Evolutionary conservation across 2,329 filamentous ascomycete genomes (phyloP).

Genomic region (Didymella segeticola): DNA sequence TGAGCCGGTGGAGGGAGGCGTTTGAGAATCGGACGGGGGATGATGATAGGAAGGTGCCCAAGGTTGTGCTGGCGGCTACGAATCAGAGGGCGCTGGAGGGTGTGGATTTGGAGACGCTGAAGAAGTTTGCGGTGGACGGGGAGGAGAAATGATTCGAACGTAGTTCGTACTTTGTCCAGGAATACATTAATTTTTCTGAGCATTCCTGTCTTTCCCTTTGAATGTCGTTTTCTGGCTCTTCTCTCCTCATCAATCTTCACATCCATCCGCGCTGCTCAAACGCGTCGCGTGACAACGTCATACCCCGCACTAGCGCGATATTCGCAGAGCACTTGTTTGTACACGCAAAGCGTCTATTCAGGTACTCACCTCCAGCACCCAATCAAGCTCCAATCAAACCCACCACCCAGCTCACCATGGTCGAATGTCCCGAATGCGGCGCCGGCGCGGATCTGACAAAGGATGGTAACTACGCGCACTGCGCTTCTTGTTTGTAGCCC

Average conservation of each 20-base stretch:
- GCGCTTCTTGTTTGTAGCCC: conserved; percentile 34
- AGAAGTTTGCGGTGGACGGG: conserved; percentile 56
- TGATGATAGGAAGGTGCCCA: conserved; percentile 55
- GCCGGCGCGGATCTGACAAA: conserved; percentile 38
- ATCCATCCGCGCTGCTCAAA: not conserved
- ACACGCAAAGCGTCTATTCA: not conserved
- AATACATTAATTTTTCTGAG: too few relatives aligned
- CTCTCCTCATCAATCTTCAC: too few relatives aligned
- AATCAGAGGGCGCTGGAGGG: conserved; percentile 60
- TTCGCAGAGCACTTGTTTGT: too few relatives aligned
- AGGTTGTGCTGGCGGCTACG: conserved; percentile 59
- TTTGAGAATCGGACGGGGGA: conserved; percentile 60
- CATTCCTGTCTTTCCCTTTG: too few relatives aligned
- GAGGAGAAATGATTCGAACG: conserved; percentile 17
- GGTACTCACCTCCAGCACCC: conserved; percentile 10
- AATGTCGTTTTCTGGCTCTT: too few relatives aligned
- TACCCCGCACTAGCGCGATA: conserved; percentile 6
- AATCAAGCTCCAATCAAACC: not conserved
- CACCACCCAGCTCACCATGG: conserved; percentile 19
- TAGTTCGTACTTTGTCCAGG: too few relatives aligned
- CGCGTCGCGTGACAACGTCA: conserved; percentile 10
- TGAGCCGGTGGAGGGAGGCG: conserved; percentile 65
- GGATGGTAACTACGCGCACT: conserved; percentile 39
- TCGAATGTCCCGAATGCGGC: conserved; percentile 38
- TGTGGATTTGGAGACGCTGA: conserved; percentile 57